phyloP scores from a whole-genome alignment of 1,284 basidiomycete genomes.

The Puccinia coronata region DNA sequence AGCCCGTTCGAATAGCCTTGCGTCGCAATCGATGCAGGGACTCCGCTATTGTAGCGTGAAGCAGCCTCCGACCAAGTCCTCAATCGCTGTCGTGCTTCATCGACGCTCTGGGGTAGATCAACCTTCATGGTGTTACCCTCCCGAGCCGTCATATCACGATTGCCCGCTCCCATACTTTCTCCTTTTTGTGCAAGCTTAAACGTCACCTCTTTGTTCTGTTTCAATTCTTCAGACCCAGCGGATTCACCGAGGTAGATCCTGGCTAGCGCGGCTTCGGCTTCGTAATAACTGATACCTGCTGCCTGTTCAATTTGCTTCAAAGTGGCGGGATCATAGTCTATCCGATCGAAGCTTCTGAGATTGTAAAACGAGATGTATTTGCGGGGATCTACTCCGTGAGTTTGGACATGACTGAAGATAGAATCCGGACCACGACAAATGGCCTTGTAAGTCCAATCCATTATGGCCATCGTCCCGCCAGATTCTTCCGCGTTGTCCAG shows the following conservation, averaged over 20 bases:
- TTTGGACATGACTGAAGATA: conserved; percentile 78
- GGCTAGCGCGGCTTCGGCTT: conserved; percentile 82
- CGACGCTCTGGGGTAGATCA: conserved; percentile 53
- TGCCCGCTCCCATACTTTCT: conserved; percentile 51
- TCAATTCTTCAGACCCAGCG: conserved; percentile 62
- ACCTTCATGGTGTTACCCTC: conserved; percentile 50
- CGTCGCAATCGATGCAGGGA: conserved; percentile 74
- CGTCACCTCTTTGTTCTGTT: conserved; percentile 51
- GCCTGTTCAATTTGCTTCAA: conserved; percentile 71
- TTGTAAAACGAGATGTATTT: conserved; percentile 82
- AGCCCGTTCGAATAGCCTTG: conserved; percentile 65
- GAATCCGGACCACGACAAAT: conserved; percentile 83
- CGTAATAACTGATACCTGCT: conserved; percentile 75
- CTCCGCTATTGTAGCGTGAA: conserved; percentile 56
- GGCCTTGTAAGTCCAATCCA: conserved; percentile 74
- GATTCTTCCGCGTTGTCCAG: conserved; percentile 51
- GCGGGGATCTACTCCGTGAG: conserved; percentile 77
- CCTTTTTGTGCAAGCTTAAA: conserved; percentile 56
- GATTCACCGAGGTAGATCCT: conserved; percentile 73
- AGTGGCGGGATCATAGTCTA: conserved; percentile 71
- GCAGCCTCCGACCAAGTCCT: conserved; percentile 52
- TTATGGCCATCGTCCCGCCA: conserved; percentile 69
- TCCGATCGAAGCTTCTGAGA: conserved; percentile 82
- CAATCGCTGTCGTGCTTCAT: conserved; percentile 55
- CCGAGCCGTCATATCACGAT: conserved; percentile 46